Conservation (phyloP, 129 eudicot species). For the Silybum marianum region DNA sequence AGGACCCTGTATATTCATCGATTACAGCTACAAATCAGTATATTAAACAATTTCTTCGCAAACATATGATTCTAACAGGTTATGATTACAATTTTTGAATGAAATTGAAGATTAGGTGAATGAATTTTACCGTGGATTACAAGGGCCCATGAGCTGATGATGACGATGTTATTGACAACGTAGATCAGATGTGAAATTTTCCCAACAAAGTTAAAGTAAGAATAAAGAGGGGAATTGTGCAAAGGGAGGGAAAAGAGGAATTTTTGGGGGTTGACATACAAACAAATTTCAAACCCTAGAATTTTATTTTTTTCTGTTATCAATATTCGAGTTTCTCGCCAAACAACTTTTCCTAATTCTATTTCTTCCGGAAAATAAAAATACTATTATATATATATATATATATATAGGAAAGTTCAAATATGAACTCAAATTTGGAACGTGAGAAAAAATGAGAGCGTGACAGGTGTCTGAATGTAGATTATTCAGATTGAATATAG, state of each 20-base stretch:
- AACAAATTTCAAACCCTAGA: constrained; percentile 54
- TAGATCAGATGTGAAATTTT: constrained; percentile 29
- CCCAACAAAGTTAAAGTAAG: constrained; percentile 21
- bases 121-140: constrained; percentile 27
- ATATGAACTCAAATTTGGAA: too few species aligned
- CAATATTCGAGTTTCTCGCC: background rate
- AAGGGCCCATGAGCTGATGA: constrained; percentile 38
- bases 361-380: too few species aligned
- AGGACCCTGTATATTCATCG: constrained; percentile 30
- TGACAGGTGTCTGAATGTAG: too few species aligned
- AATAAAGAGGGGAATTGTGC: constrained; percentile 36
- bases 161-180: constrained; percentile 31
- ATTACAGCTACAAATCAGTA: background rate
- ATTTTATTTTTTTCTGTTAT: constrained; percentile 26
- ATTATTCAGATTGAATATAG: too few species aligned
- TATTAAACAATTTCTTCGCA: background rate
- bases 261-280: constrained; percentile 18
- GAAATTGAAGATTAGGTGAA: constrained; percentile 2
- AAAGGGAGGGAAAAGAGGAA: constrained; percentile 39
- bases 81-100: background rate
- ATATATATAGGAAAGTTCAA: too few species aligned
- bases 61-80: background rate
- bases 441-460: too few species aligned
- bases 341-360: too few species aligned
- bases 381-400: too few species aligned